phyloP scores from a whole-genome alignment of 768 basidiomycete species.

The Dendrothele bispora region DNA sequence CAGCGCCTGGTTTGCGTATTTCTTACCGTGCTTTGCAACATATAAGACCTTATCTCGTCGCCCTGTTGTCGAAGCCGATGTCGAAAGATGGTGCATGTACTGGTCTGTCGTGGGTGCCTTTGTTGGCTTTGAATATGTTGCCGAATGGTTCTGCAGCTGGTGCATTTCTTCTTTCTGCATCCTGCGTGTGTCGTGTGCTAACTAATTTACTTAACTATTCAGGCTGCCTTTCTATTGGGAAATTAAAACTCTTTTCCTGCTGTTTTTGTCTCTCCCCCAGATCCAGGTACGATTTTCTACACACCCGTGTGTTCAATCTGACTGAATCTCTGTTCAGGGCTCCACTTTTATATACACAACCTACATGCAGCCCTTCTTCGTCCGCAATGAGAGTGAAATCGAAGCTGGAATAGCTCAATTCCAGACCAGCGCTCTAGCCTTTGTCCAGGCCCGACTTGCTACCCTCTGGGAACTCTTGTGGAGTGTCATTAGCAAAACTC shows the following conservation, averaged over 20 bases:
- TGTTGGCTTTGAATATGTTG: slow-evolving; percentile 60
- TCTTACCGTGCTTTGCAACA: slow-evolving; percentile 62
- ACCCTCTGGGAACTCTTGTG: slow-evolving; percentile 48
- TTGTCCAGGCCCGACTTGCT: slow-evolving; percentile 51
- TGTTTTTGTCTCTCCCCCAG: slow-evolving; percentile 70
- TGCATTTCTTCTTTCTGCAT: slow-evolving; percentile 26
- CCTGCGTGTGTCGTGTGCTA: slow-evolving; percentile 12
- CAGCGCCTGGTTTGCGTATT: slow-evolving; percentile 74
- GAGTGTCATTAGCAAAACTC: slow-evolving; percentile 42
- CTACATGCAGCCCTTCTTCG: slow-evolving; percentile 62
- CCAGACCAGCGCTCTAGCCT: slow-evolving; percentile 53
- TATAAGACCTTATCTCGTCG: slow-evolving; percentile 64
- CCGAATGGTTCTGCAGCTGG: slow-evolving; percentile 70
- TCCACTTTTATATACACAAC: slow-evolving; percentile 63
- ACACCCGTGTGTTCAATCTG: slow-evolving; percentile 1
- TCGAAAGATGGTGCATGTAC: slow-evolving; percentile 60
- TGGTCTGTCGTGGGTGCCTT: slow-evolving; percentile 65
- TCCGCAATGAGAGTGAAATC: slow-evolving; percentile 56
- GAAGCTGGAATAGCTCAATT: slow-evolving; percentile 58
- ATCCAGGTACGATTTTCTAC: slow-evolving; percentile 48
- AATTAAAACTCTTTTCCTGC: slow-evolving; percentile 61
- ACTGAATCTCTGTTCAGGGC: slow-evolving; percentile 42
- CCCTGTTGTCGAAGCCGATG: slow-evolving; percentile 47
- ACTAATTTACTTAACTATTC: slow-evolving; percentile 11
- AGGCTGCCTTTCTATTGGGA: slow-evolving; percentile 84